Evolutionary conservation across 352 stramenopile genomes (phyloP), one percentile per base, ranked within the genome.

Genomic region (Paralagenidium karlingii): DNA sequence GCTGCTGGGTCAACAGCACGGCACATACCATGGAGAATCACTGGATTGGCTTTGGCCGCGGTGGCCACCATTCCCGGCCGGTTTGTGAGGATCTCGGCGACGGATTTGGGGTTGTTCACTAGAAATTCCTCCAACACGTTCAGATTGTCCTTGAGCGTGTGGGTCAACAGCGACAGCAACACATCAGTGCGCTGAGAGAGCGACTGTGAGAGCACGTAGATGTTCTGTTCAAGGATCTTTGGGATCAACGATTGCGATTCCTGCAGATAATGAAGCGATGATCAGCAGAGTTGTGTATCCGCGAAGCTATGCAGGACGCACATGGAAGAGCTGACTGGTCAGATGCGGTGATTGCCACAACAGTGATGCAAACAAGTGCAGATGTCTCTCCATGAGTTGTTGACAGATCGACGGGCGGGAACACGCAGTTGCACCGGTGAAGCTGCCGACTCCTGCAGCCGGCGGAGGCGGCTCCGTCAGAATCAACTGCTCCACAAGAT

Each of bases 151-250:
- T 68, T 68, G 24, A 87, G 56, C 0, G 66, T 76, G 29, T 74
- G 63, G 24, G 57, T 67, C 32, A 88, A 43, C 12, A 88, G 30
- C 3, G 64, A 36, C 6, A 78, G 40, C 2, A 85, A 43, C 10
- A 83, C 47, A 30, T 88, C 74, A 0, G 47, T 43, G 34, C 64
- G 55, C 32, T 74, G 66, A 1, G 53, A 46, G 3, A 88, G 58
- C 29, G 69, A 61, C 28, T 82, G 55, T 0, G 74, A 82, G 26
- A 88, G 55, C 9, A 63, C 29, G 33, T 71, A 61, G n/a, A 80
- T 61, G 34, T 88, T 81, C 40, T 85, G 70, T 52, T 88, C 70
- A 12, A 88, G 47, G 10, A 88, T 63, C 3, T 69, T 63, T 18
- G 56, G 66, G 10, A 88, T 59, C 2, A 88, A 43, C 18, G 63